Conservation (phyloP, 2,329 filamentous ascomycete genomes). For the Neonectria ditissima region DNA sequence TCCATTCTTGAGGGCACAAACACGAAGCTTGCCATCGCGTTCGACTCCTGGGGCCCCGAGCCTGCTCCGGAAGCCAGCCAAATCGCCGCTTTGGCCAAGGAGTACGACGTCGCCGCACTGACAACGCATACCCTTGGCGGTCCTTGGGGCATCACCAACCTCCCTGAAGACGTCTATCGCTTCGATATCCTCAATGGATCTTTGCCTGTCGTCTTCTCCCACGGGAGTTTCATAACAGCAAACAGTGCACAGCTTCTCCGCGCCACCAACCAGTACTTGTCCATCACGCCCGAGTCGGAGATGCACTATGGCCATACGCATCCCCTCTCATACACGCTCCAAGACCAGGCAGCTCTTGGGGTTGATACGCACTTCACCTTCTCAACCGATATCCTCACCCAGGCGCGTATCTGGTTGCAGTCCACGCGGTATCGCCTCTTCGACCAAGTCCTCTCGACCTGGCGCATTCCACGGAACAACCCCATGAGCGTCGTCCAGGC, state of each 20-base stretch:
- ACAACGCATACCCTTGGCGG: conserved; percentile 59
- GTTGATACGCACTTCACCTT: conserved; percentile 67
- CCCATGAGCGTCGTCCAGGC: conserved; percentile 67
- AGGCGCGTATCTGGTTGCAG: conserved; percentile 67
- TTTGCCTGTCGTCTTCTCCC: conserved; percentile 64
- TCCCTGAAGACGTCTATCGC: conserved; percentile 52
- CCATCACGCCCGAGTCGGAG: conserved; percentile 69
- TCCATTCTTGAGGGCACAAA: conserved; percentile 43
- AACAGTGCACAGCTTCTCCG: conserved; percentile 57
- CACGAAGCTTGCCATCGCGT: conserved; percentile 56
- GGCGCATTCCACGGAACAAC: conserved; percentile 58
- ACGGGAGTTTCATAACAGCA: conserved; percentile 59
- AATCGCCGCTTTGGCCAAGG: conserved; percentile 50
- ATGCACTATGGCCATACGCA: conserved; percentile 69
- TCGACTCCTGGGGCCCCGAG: conserved; percentile 52
- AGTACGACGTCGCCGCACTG: conserved; percentile 57
- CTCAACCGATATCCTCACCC: conserved; percentile 62
- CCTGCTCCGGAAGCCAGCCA: conserved; percentile 44
- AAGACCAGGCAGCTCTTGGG: conserved; percentile 65
- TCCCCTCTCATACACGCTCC: conserved; percentile 54
- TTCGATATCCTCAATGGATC: conserved; percentile 56
- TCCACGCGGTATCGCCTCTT: conserved; percentile 54
- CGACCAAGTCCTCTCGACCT: conserved; percentile 52
- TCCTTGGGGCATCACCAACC: conserved; percentile 54
- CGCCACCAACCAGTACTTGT: conserved; percentile 63